Conservation (phyloP, 73 alveolate species). For the Diophrys appendiculata region DNA sequence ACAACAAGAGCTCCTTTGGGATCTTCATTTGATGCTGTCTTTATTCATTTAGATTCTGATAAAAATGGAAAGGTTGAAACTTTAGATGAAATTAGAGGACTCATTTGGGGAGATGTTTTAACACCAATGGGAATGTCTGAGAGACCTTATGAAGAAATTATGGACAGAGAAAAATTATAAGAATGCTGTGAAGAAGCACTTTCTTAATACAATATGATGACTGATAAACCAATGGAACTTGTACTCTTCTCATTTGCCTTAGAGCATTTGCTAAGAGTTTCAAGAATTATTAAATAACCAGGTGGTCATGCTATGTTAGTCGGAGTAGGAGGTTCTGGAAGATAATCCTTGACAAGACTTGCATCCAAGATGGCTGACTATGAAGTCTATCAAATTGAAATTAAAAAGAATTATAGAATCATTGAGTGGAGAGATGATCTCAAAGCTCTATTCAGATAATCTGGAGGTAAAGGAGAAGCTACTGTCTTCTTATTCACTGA, state of each 20-base stretch:
- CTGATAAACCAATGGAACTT: slow-evolving; percentile 94
- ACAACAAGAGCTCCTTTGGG: slow-evolving; percentile 93
- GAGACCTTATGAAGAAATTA: slow-evolving; percentile 87
- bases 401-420: slow-evolving; percentile 95
- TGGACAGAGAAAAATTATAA: slow-evolving; percentile 73
- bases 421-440: slow-evolving; percentile 98
- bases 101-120: slow-evolving; percentile 88
- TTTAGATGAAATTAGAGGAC: slow-evolving; percentile 93
- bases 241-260: slow-evolving; percentile 98
- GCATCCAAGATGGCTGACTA: slow-evolving; percentile 96
- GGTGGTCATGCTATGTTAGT: slow-evolving; percentile 99
- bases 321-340: slow-evolving; percentile 99
- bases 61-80: slow-evolving; percentile 92
- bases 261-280: slow-evolving; percentile 97
- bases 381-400: slow-evolving; percentile 96
- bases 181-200: slow-evolving; percentile 91
- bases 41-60: slow-evolving; percentile 79
- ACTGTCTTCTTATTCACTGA: slow-evolving; percentile 97
- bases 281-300: slow-evolving; percentile 95
- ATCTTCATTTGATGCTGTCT: slow-evolving; percentile 73
- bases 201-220: slow-evolving; percentile 80
- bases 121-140: slow-evolving; percentile 89
- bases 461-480: slow-evolving; percentile 88
- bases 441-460: slow-evolving; percentile 85
- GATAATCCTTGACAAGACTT: slow-evolving; percentile 95